Conservation (phyloP, 2,329 filamentous ascomycete genomes). For the Neofusicoccum kwambonambiense region DNA sequence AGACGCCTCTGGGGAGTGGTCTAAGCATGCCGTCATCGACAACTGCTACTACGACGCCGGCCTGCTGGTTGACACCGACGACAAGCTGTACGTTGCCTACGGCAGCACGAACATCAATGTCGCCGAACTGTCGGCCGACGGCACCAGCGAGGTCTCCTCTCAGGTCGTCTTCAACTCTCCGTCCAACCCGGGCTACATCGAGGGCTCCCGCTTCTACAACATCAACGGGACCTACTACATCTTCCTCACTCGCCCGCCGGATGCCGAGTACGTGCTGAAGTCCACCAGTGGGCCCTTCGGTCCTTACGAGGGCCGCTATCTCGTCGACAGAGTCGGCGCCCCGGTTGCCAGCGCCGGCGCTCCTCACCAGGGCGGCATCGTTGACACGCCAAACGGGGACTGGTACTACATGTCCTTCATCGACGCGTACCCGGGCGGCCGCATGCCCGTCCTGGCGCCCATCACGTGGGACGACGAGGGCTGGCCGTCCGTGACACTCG, state of each 20-base stretch:
- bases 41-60: slow-evolving; percentile 60
- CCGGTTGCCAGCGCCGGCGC: slow-evolving; percentile 48
- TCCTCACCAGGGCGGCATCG: slow-evolving; percentile 57
- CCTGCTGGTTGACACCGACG: slow-evolving; percentile 58
- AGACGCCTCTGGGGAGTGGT: slow-evolving; percentile 43
- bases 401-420: slow-evolving; percentile 63
- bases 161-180: slow-evolving; percentile 44
- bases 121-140: slow-evolving; percentile 52
- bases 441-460: slow-evolving; percentile 58
- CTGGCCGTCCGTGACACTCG: slow-evolving; percentile 48
- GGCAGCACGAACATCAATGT: slow-evolving; percentile 51
- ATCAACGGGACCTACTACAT: slow-evolving; percentile 58
- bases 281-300: slow-evolving; percentile 50
- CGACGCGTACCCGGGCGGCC: slow-evolving; percentile 56
- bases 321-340: slow-evolving; percentile 44
- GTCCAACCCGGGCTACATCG: slow-evolving; percentile 43
- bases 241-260: slow-evolving; percentile 48
- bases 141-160: slow-evolving; percentile 45
- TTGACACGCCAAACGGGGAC: slow-evolving; percentile 51
- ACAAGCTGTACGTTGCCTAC: slow-evolving; percentile 59
- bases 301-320: slow-evolving; percentile 49
- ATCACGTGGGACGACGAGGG: slow-evolving; percentile 54
- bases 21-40: slow-evolving; percentile 34
- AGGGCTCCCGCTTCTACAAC: slow-evolving; percentile 59
- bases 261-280: slow-evolving; percentile 51